Evolutionary conservation across 169 alveolate genomes (phyloP), one percentile per base, ranked within the genome.

Genomic region (Pseudocohnilembus persalinus): DNA sequence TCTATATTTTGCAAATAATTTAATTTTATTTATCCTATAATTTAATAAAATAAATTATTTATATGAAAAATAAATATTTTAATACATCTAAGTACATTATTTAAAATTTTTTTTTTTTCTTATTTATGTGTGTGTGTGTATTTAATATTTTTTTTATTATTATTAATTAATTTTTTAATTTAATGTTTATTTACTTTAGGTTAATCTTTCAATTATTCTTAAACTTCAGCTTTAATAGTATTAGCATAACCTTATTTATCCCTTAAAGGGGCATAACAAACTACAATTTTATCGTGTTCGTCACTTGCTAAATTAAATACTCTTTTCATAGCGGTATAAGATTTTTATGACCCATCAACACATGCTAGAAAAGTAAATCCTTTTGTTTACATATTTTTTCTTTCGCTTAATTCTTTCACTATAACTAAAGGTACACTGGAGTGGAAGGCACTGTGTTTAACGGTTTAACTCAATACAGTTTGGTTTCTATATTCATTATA

Each of bases 331-430:
- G 87, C 33, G 35, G 72, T 31, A 82, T 82, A 82, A n/a, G 87
- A 72, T 74, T 82, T 82, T 73, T 82, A 73, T 0, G 87, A 82
- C 26, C 87, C 87, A 82, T 82, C 87, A 28, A 82, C 64, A 34
- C 81, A 74, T 0, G 75, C 87, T 4, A 82, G 75, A 29, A 82
- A 82, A 30, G 73, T 82, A 74, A 73, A 82, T 27, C 87, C 87
- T 73, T 73, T 73, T 4, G 81, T 73, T 49, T 49, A 11, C 20
- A 11, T 11, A 16, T 82, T 80, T 28, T 82, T 72, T 29, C 87
- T 82, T 74, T 73, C 30, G 34, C 49, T 73, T 26, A 74, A 75
- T 82, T 73, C 73, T 31, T 82, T 82, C 26, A 32, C 73, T 28
- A 76, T 74, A 28, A 82, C 28, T 32, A 82, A 74, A 1, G 87